Percentiles rank a stretch among this genome's conserved stretches.
Evolutionary conservation across 2,329 filamentous ascomycete species (phyloP).

Genomic region (Exophiala mesophila): DNA sequence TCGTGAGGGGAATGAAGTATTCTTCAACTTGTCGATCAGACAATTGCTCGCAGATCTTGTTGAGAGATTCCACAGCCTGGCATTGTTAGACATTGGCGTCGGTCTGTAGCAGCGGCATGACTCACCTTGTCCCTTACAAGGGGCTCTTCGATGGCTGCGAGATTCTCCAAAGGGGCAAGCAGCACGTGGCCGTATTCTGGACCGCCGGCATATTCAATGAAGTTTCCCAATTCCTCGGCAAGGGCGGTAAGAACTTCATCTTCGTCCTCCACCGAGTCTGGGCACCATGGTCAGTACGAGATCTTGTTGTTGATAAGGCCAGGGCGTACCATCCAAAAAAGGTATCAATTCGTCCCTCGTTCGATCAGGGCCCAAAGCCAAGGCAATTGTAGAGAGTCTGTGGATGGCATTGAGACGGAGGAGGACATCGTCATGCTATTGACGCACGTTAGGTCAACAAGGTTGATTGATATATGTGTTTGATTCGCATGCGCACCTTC

Average conservation of each 20-base stretch:
- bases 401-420: slow-evolving; percentile 98
- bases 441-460: slow-evolving; percentile 26
- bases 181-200: slow-evolving; percentile 92
- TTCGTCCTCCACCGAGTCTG: slow-evolving; percentile 98
- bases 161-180: slow-evolving; percentile 92
- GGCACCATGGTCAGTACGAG: slow-evolving; percentile 15
- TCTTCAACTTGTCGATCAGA: slow-evolving; percentile 92
- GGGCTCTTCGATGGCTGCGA: slow-evolving; percentile 96
- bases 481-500: slow-evolving; percentile 72
- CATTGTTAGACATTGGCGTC: slow-evolving; percentile 8
- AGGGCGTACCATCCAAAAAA: slow-evolving; percentile 83
- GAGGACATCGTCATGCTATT: slow-evolving; percentile 94
- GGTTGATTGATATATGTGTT: too few relatives aligned
- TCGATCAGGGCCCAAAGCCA: slow-evolving; percentile 90
- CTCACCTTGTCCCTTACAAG: slow-evolving; percentile 93
- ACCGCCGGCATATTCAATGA: slow-evolving; percentile 96
- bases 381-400: slow-evolving; percentile 93
- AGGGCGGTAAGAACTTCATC: slow-evolving; percentile 96
- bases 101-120: slow-evolving; percentile 7
- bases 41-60: slow-evolving; percentile 95
- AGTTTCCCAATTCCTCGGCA: slow-evolving; percentile 92
- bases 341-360: slow-evolving; percentile 98
- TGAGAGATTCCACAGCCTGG: slow-evolving; percentile 95
- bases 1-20: slow-evolving; percentile 90
- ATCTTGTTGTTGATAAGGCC: slow-evolving; percentile 23